Base-by-base conservation (phyloP, 495 filamentous ascomycete species). In the Neurospora intermedia region DNA sequence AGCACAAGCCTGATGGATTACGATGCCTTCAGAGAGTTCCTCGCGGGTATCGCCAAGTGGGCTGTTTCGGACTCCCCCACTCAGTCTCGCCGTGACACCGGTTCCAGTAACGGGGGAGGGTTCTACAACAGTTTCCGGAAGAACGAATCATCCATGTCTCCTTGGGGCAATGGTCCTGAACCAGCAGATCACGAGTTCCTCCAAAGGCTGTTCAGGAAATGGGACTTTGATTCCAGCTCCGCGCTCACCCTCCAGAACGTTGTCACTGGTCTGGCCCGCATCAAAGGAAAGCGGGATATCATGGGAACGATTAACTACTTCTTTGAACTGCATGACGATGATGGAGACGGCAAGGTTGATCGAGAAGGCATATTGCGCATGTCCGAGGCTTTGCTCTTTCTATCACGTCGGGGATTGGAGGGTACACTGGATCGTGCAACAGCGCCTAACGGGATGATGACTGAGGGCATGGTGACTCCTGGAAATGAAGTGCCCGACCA, bases 221-320 rank as follows among this genome's bases (percentile, higher is more conserved):
- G 96, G 96, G 93, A 97, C 74, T 87, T 87, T 6, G 89, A 93
- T 70, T 89, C 89, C 74, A 88, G 85, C 43, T 89, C 89, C n/a
- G 88, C 90, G 3, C 82, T 99, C 54, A 94, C 89, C 38, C 84
- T 99, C 43, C 93, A 96, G 74, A 91, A 97, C 76, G 94, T 98
- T 6, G 96, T 98, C 18, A 91, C 91, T 18, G 96, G 96, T 3
- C 82, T 99, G 40, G 94, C 96, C 3, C 89, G 91, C 43, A 91
- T 99, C 71, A 97, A 97, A 80, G 95, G 96, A 8, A 92, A 91
- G 35, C 89, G 90, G 48, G 96, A 98, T 81, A 97, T 99, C 75
- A 97, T 98, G 95, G 92, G 93, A 42, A 94, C 91, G 74, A 98
- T 99, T 78, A 94, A 89, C 69, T 98, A 98, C 80, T 99, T 98